These are phyloP conservation scores for Sphaerulina vaccinii DNA, from an alignment of 2,329 filamentous ascomycete genomes.

Conservation along the genomic window DNA sequence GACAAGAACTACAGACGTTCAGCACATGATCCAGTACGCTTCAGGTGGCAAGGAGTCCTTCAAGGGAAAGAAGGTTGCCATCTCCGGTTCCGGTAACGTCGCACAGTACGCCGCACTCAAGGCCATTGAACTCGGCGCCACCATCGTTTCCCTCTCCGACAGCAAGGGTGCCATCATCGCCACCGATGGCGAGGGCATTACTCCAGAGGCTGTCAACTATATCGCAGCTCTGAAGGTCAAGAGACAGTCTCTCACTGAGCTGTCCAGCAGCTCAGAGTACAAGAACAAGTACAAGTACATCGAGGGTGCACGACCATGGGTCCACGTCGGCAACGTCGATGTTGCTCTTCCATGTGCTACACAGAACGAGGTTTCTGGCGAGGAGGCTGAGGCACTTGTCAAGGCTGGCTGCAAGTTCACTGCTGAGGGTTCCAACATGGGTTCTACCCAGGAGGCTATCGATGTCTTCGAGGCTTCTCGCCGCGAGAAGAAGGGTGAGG, in stretches of 20 bases:
- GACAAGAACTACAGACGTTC: slow-evolving; percentile 59
- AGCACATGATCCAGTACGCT: slow-evolving; percentile 91
- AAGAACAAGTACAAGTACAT: slow-evolving; percentile 77
- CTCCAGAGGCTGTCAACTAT: slow-evolving; percentile 71
- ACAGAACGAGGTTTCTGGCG: slow-evolving; percentile 93
- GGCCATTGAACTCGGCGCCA: slow-evolving; percentile 91
- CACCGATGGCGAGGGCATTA: slow-evolving; percentile 68
- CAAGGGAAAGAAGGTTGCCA: slow-evolving; percentile 86
- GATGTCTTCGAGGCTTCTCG: slow-evolving; percentile 83
- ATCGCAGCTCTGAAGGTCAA: slow-evolving; percentile 86
- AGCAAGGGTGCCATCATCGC: slow-evolving; percentile 81
- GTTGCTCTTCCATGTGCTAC: slow-evolving; percentile 90
- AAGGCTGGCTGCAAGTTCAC: slow-evolving; percentile 76
- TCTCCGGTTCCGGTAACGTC: slow-evolving; percentile 96
- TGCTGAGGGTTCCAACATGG: slow-evolving; percentile 98
- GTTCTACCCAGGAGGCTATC: slow-evolving; percentile 93
- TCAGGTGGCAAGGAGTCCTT: slow-evolving; percentile 75
- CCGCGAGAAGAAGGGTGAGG: slow-evolving; percentile 63
- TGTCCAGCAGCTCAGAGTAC: slow-evolving; percentile 58
- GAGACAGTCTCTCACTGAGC: slow-evolving; percentile 75
- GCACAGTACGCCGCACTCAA: slow-evolving; percentile 97
- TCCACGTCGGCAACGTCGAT: slow-evolving; percentile 84
- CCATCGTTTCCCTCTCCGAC: slow-evolving; percentile 90
- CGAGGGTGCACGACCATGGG: slow-evolving; percentile 84
- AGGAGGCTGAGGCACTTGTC: slow-evolving; percentile 83